These are phyloP conservation scores for Lindgomyces ingoldianus DNA, from an alignment of 495 filamentous ascomycete genomes.

Conservation along the genomic window DNA sequence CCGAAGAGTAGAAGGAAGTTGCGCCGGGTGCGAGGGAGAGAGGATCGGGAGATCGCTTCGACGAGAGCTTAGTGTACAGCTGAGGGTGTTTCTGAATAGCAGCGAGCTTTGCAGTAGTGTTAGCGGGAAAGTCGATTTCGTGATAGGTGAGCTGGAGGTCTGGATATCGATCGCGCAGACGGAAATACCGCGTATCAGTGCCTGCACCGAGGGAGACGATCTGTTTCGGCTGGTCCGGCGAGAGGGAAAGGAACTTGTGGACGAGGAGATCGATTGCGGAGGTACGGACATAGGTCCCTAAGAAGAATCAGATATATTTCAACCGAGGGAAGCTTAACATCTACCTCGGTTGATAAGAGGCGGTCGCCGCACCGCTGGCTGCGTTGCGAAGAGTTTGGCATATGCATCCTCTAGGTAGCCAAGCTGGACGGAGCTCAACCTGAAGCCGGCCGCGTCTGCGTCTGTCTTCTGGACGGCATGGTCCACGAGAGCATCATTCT, in stretches of 20 bases:
- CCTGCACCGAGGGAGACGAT: conserved; percentile 94
- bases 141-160: conserved; percentile 67
- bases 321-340: not conserved
- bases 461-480: conserved; percentile 82
- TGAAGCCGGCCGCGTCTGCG: conserved; percentile 83
- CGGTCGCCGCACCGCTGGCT: conserved; percentile 57
- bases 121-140: conserved; percentile 85
- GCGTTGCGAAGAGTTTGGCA: conserved; percentile 63
- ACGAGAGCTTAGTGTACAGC: conserved; percentile 29
- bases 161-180: conserved; percentile 53
- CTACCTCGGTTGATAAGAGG: conserved; percentile 93
- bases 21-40: conserved; percentile 44
- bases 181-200: conserved; percentile 85
- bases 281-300: conserved; percentile 93
- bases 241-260: conserved; percentile 60
- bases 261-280: conserved; percentile 82
- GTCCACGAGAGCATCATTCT: conserved; percentile 46
- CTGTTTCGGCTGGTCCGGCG: conserved; percentile 57
- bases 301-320: not conserved
- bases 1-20: conserved; percentile 49
- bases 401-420: conserved; percentile 86
- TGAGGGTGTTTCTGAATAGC: conserved; percentile 50
- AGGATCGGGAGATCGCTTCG: conserved; percentile 19
- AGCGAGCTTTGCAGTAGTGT: conserved; percentile 65
- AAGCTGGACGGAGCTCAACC: conserved; percentile 82